Percentiles rank a stretch among this genome's conserved stretches.
These are phyloP conservation scores for Cyclostephanos tholiformis DNA, from an alignment of 108 stramenopile genomes.

Conservation along the genomic window DNA sequence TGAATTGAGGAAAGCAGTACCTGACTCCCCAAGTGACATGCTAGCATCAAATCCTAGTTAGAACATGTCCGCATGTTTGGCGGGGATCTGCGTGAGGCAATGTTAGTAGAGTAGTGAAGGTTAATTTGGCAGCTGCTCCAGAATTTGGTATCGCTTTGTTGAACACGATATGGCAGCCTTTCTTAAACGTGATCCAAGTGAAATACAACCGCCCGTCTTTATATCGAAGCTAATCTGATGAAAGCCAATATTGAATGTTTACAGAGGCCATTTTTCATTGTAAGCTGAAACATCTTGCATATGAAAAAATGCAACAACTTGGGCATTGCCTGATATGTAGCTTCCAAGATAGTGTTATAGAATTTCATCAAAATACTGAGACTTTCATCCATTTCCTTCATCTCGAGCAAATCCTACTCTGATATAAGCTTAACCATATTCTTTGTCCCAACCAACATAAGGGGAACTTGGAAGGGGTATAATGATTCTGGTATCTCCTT, in stretches of 20 bases:
- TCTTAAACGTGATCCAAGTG: too few species aligned
- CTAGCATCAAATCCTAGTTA: not conserved
- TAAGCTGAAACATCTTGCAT: conserved; percentile 7
- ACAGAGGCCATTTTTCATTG: conserved; percentile 9
- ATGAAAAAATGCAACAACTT: not conserved
- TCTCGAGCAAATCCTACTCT: not conserved
- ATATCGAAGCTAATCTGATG: not conserved
- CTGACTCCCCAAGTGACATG: not conserved
- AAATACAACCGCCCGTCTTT: not conserved
- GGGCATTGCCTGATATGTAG: not conserved
- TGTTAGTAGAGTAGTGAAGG: not conserved
- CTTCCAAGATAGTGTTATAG: not conserved
- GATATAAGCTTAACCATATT: conserved; percentile 4
- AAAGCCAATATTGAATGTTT: conserved; percentile 5
- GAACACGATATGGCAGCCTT: too few species aligned
- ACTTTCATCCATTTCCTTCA: too few species aligned
- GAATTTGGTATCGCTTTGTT: not conserved
- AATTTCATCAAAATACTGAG: not conserved
- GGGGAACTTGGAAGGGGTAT: not conserved
- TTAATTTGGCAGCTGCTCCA: not conserved
- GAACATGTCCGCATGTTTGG: conserved; percentile 3
- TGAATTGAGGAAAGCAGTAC: conserved; percentile 3
- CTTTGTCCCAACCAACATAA: not conserved
- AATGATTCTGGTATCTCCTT: too few species aligned
- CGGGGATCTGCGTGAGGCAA: conserved; percentile 1